Evolutionary conservation across 2,329 filamentous ascomycete species (phyloP), one percentile per base, ranked within the genome.

Genomic region (Diaporthe sp.): DNA sequence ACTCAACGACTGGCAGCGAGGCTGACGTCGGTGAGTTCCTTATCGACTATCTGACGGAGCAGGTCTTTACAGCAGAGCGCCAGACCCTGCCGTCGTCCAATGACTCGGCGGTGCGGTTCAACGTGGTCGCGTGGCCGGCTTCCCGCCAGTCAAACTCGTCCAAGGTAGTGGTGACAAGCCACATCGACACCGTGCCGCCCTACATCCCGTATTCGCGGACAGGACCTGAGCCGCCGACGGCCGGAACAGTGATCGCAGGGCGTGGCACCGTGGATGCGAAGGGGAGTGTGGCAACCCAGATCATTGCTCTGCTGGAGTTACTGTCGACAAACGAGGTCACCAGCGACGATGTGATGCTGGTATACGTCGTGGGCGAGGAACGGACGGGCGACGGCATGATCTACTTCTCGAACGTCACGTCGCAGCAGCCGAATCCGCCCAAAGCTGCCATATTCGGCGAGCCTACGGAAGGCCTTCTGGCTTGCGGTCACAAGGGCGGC

Each of bases 401-500:
- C 31, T 46, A 68, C 31, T 68, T 37, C 31, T 68, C 62, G 82
- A 44, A 77, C 82, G 60, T 91, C 91, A 75, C 88, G 86, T 49
- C 80, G 84, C 9, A 82, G 81, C 0, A 75, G 85, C 1, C 76
- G 79, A 1, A 46, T 28, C 44, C 87, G 91, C 28, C 89, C 93
- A 51, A 91, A 94, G 4, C 92, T 95, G 62, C 31, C 79, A 94
- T 96, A 80, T 98, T 98, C 81, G 96, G 97, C 51, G 97, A 98
- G 82, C 96, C 96, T 0, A 98, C 96, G 0, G 95, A 98, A 80
- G 91, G 92, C 79, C 95, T 94, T 83, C 92, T 98, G n/a, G 95
- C 95, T 0, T 92, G 94, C 72, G 97, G 96, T 3, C 96, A 98
- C 88, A 98, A 98, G 86, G 96, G 97, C 51, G 93, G 92, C 74